A percentile compares a stretch with the other conserved stretches of the same genome.
Evolutionary conservation across 805 yeast species (phyloP).

Genomic region (Spathaspora girioi): DNA sequence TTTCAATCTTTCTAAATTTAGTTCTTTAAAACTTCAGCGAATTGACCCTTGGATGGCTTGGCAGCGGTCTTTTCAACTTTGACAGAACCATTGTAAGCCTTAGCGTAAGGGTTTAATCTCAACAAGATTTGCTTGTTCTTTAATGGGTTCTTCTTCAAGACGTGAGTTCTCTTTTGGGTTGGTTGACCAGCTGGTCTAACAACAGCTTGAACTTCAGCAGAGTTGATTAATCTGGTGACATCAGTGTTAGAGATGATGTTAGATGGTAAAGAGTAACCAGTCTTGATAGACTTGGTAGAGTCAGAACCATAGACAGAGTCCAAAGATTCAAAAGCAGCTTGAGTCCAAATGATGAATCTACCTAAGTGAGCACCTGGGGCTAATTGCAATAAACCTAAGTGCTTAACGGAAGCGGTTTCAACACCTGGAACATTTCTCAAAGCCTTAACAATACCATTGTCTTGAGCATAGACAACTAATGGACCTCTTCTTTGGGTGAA

Average conservation of each 20-base stretch:
- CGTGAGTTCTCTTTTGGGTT: conserved; percentile 89
- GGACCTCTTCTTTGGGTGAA: conserved; percentile 99
- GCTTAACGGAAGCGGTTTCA: conserved; percentile 88
- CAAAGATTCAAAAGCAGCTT: conserved; percentile 93
- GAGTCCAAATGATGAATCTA: conserved; percentile 99
- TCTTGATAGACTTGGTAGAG: conserved; percentile 76
- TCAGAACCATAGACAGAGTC: conserved; percentile 98
- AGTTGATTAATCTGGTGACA: conserved; percentile 95
- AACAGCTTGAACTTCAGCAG: conserved; percentile 97
- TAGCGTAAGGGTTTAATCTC: conserved; percentile 99
- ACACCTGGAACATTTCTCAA: conserved; percentile 99
- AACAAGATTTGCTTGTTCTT: conserved; percentile 98
- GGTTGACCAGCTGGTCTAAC: conserved; percentile 95
- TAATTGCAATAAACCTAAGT: conserved; percentile 93
- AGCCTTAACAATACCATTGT: conserved; percentile 97
- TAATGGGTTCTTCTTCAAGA: conserved; percentile 92
- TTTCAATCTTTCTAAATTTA: conserved; percentile 15
- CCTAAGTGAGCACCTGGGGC: conserved; percentile 99
- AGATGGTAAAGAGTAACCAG: conserved; percentile 88
- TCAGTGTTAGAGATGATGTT: conserved; percentile 95
- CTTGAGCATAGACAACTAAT: conserved; percentile 95
- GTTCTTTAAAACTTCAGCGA: conserved; percentile 61
- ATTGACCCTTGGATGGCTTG: conserved; percentile 69
- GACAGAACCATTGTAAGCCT: conserved; percentile 87
- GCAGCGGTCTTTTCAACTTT: conserved; percentile 64